Base-by-base conservation (phyloP, 2,329 filamentous ascomycete genomes). In the Magnaporthiopsis rhizophila region DNA sequence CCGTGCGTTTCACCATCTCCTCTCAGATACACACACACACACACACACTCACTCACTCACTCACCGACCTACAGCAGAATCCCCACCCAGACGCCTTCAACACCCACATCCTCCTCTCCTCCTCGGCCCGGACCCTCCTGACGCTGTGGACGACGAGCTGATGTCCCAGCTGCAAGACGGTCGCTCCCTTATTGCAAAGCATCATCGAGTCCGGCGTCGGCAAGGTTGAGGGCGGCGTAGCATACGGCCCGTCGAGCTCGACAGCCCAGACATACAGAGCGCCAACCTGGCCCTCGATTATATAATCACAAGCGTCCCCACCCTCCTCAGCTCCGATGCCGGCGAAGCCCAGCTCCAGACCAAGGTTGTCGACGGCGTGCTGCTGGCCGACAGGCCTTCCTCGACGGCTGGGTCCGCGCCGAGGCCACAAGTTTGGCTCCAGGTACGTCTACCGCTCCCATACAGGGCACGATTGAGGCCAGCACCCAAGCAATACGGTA, bases 141-240 rank as follows among this genome's bases (percentile, higher is more conserved):
- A 86, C 84, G 1, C 75, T 87, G 57, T 88, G 84, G 85, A 85
- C 83, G 0, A 79, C 84, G 0, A 82, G 82, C 9, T 86, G 80
- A 75, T 87, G 85, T 71, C 73, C 79, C 5, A 81, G 83, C 21
- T 87, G 85, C 72, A 78, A 76, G 59, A 71, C 73, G 38, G 77
- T 86, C 30, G 74, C 75, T 5, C 84, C 84, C 4, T 72, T 85
- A 13, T 62, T 87, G 7, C 71, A 71, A 15, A 74, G 77, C 13
- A 76, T 86, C 38, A 72, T 87, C 59, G 76, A 79, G 68, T 76
- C 76, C 3, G 81, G 82, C 62, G 76, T 82, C 3, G 84, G 84
- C 65, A 82, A 86, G 73, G 75, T 74, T 0, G 80, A 85, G 71
- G 84, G 83, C 68, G 84, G 83, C 32, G 80, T 87, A 7, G 77